Evolutionary conservation across 2,329 filamentous ascomycete genomes (phyloP).

Genomic region (Macrophomina pseudophaseolina): DNA sequence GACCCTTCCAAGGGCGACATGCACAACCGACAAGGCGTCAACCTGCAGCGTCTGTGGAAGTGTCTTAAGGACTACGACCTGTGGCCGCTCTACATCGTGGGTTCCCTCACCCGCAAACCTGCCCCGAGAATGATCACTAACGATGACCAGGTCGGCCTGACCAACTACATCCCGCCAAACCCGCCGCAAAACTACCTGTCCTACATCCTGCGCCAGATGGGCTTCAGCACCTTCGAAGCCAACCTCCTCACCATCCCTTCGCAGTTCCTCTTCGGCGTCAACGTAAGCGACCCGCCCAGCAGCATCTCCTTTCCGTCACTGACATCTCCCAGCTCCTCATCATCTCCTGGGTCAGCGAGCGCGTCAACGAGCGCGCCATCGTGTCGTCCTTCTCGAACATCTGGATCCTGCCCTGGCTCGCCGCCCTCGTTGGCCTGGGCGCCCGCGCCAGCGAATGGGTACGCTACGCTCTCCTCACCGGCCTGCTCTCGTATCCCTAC

Average conservation of each 20-base stretch:
- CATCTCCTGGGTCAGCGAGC: slow-evolving; percentile 53
- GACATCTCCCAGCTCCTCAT: slow-evolving; percentile 46
- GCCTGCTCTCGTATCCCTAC: slow-evolving; percentile 56
- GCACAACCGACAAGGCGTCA: slow-evolving; percentile 45
- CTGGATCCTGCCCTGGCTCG: slow-evolving; percentile 58
- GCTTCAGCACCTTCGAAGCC: slow-evolving; percentile 39
- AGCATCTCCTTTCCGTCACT: background rate
- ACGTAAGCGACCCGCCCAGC: background rate
- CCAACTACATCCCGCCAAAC: slow-evolving; percentile 49
- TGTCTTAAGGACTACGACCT: slow-evolving; percentile 44
- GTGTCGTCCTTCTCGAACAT: slow-evolving; percentile 55
- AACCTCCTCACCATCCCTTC: slow-evolving; percentile 36
- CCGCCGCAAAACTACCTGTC: slow-evolving; percentile 55
- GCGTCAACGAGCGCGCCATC: slow-evolving; percentile 53
- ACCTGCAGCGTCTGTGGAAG: slow-evolving; percentile 38
- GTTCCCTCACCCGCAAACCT: background rate
- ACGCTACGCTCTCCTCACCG: slow-evolving; percentile 47
- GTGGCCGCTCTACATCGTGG: slow-evolving; percentile 43
- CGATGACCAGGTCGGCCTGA: slow-evolving; percentile 35
- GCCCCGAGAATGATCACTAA: background rate
- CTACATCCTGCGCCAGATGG: slow-evolving; percentile 51
- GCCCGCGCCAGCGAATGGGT: slow-evolving; percentile 49
- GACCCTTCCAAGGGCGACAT: slow-evolving; percentile 38
- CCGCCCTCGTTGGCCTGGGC: slow-evolving; percentile 51
- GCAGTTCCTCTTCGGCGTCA: slow-evolving; percentile 49